Base-by-base conservation (phyloP, 2,329 filamentous ascomycete species). In the Xylariaceae sp. region DNA sequence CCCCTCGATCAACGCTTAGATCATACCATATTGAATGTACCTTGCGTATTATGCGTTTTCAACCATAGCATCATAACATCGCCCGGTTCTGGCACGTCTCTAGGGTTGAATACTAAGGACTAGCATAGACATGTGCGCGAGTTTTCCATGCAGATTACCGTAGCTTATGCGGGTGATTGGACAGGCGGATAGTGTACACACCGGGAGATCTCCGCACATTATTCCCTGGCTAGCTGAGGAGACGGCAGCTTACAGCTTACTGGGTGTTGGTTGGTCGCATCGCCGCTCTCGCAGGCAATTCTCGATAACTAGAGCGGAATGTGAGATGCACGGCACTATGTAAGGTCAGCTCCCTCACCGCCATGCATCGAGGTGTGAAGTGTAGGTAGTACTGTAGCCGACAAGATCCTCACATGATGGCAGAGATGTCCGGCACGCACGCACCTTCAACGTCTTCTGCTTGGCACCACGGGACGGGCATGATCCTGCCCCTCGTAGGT, bases 131-230 rank as follows among this genome's bases (percentile, higher is more conserved):
- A 43, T 19, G 18, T 40, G 21, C 37, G 18, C 21, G 22, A 7
- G 41, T 13, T 12, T 29, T 43, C 47, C 47, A 42, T 55, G 55
- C 52, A 54, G 53, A 49, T 43, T 47, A 37, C 30, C 42, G 34
- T 26, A 49, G 30, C 29, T 2, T 19, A 55, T 59, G 59, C 54
- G 50, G 50, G 57, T 53, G 57, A 61, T 61, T 61, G 59, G 57
- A 49, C 46, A 41, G 53, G 34, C 55, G 53, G 58, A 48, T 54
- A 48, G n/a, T n/a, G n/a, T 54, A 49, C 55, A 53, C 52, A 53
- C 50, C 59, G 57, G 59, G 45, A 59, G 59, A 61, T 61, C 59
- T 53, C 53, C 45, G 46, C 42, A 59, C 54, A 59, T 57, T n/a
- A 7, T n/a, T 5, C 36, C 36, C 5, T 26, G 32, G 9, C 29